phyloP scores from a whole-genome alignment of 495 filamentous ascomycete genomes.

The Thozetella sp. region DNA sequence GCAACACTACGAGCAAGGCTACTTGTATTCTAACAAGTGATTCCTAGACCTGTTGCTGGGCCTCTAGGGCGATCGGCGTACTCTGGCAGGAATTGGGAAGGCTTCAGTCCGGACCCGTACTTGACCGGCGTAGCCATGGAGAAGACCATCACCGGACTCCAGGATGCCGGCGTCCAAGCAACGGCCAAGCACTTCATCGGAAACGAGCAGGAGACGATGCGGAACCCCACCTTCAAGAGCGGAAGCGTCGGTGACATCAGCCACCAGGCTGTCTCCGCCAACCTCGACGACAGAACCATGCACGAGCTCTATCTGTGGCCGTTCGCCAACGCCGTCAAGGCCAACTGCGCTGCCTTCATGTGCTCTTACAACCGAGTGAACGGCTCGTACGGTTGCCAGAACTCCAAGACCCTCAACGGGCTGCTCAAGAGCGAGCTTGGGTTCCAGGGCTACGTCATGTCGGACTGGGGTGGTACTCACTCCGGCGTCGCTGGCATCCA shows the following conservation, averaged over 20 bases:
- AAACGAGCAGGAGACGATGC: conserved; percentile 72
- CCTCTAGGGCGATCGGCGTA: conserved; percentile 52
- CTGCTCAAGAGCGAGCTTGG: conserved; percentile 51
- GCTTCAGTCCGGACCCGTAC: conserved; percentile 70
- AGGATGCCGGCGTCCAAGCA: conserved; percentile 63
- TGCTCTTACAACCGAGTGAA: conserved; percentile 68
- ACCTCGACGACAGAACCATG: conserved; percentile 68
- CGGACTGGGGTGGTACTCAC: conserved; percentile 62
- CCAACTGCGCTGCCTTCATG: conserved; percentile 57
- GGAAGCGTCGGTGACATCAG: not conserved
- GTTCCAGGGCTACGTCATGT: conserved; percentile 51
- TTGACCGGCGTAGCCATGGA: conserved; percentile 59
- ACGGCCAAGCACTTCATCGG: conserved; percentile 63
- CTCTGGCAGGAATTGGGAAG: conserved; percentile 66
- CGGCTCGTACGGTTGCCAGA: conserved; percentile 63
- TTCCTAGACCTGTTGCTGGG: conserved; percentile 70
- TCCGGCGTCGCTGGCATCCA: conserved; percentile 42
- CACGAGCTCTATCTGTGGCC: conserved; percentile 76
- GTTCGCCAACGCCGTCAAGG: conserved; percentile 54
- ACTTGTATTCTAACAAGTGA: not conserved
- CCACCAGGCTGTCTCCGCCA: conserved; percentile 55
- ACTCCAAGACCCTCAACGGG: conserved; percentile 39
- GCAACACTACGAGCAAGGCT: not conserved
- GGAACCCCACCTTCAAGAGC: conserved; percentile 12
- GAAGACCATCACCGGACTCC: conserved; percentile 63